Evolutionary conservation across 805 yeast species (phyloP), one percentile per base, ranked within the genome.

Genomic region (Ogataea wickerhamii): DNA sequence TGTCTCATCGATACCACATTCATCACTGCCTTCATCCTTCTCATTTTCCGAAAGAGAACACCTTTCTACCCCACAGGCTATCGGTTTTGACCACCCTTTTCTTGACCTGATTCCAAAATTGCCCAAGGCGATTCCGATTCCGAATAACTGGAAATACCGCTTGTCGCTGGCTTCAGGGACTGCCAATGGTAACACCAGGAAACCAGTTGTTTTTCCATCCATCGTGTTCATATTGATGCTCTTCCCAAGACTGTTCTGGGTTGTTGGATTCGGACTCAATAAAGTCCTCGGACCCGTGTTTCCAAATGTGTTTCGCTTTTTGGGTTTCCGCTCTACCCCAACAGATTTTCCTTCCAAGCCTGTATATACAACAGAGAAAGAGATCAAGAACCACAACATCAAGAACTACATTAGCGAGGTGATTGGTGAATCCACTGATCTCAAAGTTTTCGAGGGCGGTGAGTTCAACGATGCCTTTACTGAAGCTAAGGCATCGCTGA

Each of bases 161-260:
- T 45, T 60, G 3, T 67, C 65, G 2, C 34, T 60, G 16, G 37
- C 45, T n/a, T 12, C 45, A 5, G 23, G 28, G n/a, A 12, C 7
- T 13, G 16, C 8, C 16, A 6, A 6, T 26, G 16, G 29, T 7
- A n/a, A 14, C 12, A n/a, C 36, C 10, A 14, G 19, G 14, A 6
- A 28, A 8, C 4, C 41, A 4, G 36, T 38, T 6, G 10, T 53
- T 5, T 31, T 55, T 10, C 49, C 61, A 11, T 72, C 80, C 2
- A 37, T 78, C 5, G 52, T 81, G 49, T 63, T 80, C 36, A 52
- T 80, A 2, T 48, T 82, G 2, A 56, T 80, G 54, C 44, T 81
- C 5, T 57, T 82, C 8, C 89, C 88, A 10, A 71, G 67, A 39
- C 48, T 78, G 1, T 33, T 76, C 6, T 61, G 75, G 33, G 61